Evolutionary conservation across 2,329 filamentous ascomycete genomes (phyloP), one percentile per base, ranked within the genome.

Genomic region (Ceratocystis smalleyi): DNA sequence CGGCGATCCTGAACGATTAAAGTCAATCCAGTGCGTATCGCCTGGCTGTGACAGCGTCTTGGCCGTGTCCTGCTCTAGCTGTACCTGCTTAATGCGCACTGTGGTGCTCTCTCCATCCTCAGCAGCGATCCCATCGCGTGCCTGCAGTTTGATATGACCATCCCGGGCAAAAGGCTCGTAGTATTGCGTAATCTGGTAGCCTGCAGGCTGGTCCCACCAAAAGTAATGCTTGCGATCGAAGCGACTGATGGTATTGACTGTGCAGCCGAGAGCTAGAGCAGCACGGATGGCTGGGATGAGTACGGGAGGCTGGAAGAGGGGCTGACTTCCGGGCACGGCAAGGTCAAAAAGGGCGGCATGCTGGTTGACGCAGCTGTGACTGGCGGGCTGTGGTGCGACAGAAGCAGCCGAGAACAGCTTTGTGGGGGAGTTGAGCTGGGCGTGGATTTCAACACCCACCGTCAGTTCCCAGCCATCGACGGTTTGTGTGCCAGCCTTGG

Each of bases 171-270:
- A 83, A 0, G 84, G 84, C 65, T 84, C 77, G 73, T 97, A 96
- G 76, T 92, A 97, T 72, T 99, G 94, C 1, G 94, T 99, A 68
- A 99, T 95, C 74, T 99, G 94, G 74, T 99, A 99, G 0, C 94
- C 94, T 0, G 89, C 83, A 0, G 94, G 94, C 74, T 99, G 94
- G 74, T 99, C 94, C 83, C 94, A 95, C 78, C 96, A 96, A 75
- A 99, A 97, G 75, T 99, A 99, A 74, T 99, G 94, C 74, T 99
- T 99, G 68, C 94, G 82, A 74, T 99, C 94, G 75, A 96, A 99
- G 63, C 83, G 83, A 73, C 91, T 96, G 69, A 83, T 80, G 1
- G 75, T 78, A 71, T 95, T 87, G 62, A 97, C 81, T 1, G 84
- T 76, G 74, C 94, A 97, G 65, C 86, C 83, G 55, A 99, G 78